Conservation (phyloP, 768 basidiomycete species). For the Chalciporus piperatus region DNA sequence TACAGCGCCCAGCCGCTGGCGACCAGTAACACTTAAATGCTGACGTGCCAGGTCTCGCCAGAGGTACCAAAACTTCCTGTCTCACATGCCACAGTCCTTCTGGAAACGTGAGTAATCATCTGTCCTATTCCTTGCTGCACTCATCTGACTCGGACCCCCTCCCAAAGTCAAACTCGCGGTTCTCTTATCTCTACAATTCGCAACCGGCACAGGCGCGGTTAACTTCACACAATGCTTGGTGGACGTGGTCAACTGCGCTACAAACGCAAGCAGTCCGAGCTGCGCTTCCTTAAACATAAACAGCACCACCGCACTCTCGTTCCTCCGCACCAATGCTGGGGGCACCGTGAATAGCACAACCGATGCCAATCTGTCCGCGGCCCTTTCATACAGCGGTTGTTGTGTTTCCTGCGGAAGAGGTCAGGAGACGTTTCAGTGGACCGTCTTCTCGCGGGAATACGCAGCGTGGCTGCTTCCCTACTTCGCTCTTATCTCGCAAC, state of each 20-base stretch:
- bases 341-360: background rate
- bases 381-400: slow-evolving; percentile 10
- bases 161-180: background rate
- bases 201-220: background rate
- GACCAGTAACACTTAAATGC: background rate
- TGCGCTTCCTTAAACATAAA: slow-evolving; percentile 6
- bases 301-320: slow-evolving; percentile 8
- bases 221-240: slow-evolving; percentile 15
- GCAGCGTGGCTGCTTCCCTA: slow-evolving; percentile 47
- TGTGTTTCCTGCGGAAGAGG: slow-evolving; percentile 5
- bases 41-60: too few species aligned
- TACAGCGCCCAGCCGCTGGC: too few species aligned
- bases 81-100: slow-evolving; percentile 3
- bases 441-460: slow-evolving; percentile 34
- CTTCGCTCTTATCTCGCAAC: slow-evolving; percentile 46
- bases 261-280: background rate
- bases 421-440: slow-evolving; percentile 20
- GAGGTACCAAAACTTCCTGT: too few species aligned
- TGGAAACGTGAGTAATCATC: slow-evolving; percentile 4
- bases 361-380: slow-evolving; percentile 1
- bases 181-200: background rate
- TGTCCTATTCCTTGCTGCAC: background rate
- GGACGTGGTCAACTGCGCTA: slow-evolving; percentile 3
- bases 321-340: slow-evolving; percentile 13
- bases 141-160: background rate